phyloP scores from a whole-genome alignment of 768 basidiomycete species.

The Lactarius vividus region DNA sequence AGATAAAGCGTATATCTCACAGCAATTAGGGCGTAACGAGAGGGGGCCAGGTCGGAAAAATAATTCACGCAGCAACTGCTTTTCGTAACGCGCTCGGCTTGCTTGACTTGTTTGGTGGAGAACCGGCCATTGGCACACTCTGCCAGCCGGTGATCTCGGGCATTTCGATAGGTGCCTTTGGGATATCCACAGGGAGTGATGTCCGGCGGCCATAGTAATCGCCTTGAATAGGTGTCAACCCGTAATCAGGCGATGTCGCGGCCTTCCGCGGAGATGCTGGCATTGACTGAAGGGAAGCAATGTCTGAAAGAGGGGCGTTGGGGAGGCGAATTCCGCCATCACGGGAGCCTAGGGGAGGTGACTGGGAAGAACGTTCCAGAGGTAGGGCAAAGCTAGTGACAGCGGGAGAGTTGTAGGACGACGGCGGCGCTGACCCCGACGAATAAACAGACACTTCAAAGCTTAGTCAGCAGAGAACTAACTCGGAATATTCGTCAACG shows the following conservation, averaged over 20 bases:
- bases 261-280: conserved; percentile 33
- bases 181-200: conserved; percentile 29
- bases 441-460: conserved; percentile 41
- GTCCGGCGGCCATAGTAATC: conserved; percentile 33
- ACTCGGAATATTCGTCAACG: conserved; percentile 28
- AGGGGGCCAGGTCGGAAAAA: conserved; percentile 1
- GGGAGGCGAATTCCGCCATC: conserved; percentile 72
- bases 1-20: conserved; percentile 29
- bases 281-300: conserved; percentile 47
- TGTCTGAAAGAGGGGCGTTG: conserved; percentile 67
- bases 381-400: conserved; percentile 59
- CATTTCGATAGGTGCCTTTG: conserved; percentile 22
- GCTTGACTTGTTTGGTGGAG: conserved; percentile 29
- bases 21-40: conserved; percentile 17
- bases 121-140: conserved; percentile 33
- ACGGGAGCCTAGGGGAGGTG: conserved; percentile 34
- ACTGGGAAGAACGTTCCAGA: conserved; percentile 42
- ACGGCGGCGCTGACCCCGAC: conserved; percentile 56
- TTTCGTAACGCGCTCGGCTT: conserved; percentile 30
- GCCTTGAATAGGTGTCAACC: conserved; percentile 15
- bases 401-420: conserved; percentile 67
- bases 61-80: conserved; percentile 31
- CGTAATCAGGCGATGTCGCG: conserved; percentile 31
- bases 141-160: conserved; percentile 40
- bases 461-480: conserved; percentile 20